Evolutionary conservation across 2,329 filamentous ascomycete genomes (phyloP).

Genomic region (Epichloe scottii): DNA sequence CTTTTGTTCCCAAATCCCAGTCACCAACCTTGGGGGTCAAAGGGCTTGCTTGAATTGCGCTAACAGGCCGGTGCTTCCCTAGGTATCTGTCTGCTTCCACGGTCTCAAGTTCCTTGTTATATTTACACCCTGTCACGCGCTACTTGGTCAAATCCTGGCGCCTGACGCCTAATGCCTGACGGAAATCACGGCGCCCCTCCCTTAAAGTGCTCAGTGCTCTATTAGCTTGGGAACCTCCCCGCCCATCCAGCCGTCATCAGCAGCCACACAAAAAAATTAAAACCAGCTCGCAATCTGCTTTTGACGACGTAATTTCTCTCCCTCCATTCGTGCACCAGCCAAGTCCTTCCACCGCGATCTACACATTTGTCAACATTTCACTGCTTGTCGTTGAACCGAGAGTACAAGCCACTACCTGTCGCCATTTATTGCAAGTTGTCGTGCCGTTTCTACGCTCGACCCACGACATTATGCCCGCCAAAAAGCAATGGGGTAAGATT

Average conservation of each 20-base stretch:
- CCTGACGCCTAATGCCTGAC: neutral
- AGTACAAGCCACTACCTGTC: neutral
- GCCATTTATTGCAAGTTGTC: neutral
- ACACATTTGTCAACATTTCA: neutral
- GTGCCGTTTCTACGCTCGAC: neutral
- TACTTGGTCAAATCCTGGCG: neutral
- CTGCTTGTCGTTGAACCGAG: neutral
- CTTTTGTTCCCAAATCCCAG: neutral
- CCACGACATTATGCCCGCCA: conserved; percentile 29
- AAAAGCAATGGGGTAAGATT: conserved; percentile 30
- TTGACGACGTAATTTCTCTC: neutral
- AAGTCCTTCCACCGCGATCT: neutral
- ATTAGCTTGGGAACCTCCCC: neutral
- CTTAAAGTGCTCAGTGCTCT: neutral
- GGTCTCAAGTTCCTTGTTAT: too few species aligned
- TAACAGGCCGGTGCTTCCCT: too few species aligned
- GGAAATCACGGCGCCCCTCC: neutral
- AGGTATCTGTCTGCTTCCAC: too few species aligned
- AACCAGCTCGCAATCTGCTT: neutral
- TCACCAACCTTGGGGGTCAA: neutral
- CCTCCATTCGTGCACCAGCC: neutral
- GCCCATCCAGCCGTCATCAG: neutral
- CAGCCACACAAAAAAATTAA: neutral
- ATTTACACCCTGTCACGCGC: too few species aligned
- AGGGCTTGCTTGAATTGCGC: neutral